Percentiles rank a stretch among this genome's conserved stretches.
phyloP scores from a whole-genome alignment of 768 basidiomycete genomes.

The Kockovaella imperatae region DNA sequence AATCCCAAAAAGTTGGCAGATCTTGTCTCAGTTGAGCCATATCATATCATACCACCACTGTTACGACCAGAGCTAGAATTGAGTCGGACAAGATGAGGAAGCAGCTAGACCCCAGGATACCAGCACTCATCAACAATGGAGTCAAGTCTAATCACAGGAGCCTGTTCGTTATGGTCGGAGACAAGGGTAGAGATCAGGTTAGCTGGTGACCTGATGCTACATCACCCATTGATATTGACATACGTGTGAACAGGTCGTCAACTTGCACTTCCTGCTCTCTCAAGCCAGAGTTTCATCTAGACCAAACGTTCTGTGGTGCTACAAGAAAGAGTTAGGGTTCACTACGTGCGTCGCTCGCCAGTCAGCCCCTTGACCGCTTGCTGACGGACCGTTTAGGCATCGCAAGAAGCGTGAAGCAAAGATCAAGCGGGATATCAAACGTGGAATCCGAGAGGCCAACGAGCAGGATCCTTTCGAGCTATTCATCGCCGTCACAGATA shows the following conservation, averaged over 20 bases:
- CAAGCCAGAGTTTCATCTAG: constrained; percentile 82
- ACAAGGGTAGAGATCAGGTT: constrained; percentile 85
- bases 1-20: no score
- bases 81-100: constrained; percentile 45
- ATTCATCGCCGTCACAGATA: constrained; percentile 96
- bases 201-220: constrained; percentile 33
- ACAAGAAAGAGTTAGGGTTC: constrained; percentile 97
- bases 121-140: constrained; percentile 84
- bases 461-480: constrained; percentile 97
- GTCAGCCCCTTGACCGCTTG: background rate
- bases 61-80: background rate
- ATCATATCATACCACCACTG: background rate
- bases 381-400: constrained; percentile 52
- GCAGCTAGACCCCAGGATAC: constrained; percentile 79
- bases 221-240: background rate
- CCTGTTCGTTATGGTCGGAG: constrained; percentile 93
- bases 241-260: constrained; percentile 50
- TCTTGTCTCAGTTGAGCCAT: no score
- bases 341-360: constrained; percentile 59
- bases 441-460: constrained; percentile 85
- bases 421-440: constrained; percentile 91
- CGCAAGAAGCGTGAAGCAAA: constrained; percentile 95
- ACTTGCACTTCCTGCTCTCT: constrained; percentile 87
- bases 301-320: constrained; percentile 93
- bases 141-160: constrained; percentile 87